Evolutionary conservation across 495 filamentous ascomycete species (phyloP), one percentile per base, ranked within the genome.

Genomic region (Penicillium herquei): DNA sequence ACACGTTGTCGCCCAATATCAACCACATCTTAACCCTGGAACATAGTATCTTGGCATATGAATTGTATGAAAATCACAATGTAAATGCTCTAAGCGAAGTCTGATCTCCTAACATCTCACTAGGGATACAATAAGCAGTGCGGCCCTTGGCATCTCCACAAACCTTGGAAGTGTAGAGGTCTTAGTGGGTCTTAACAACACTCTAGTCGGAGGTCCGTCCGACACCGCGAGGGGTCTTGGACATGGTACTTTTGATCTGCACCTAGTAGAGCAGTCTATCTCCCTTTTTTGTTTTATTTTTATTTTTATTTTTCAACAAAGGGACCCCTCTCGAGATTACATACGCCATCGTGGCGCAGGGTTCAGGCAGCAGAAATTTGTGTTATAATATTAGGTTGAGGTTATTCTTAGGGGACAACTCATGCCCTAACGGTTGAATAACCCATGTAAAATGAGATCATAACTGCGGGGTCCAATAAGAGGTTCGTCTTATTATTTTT

Each of bases 91-190:
- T 31, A 31, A 44, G 12, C 18, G 42, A 44, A 44, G 18, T 17
- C 42, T 44, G 42, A 31, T 12, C 30, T n/a, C 18, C 10, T n/a
- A 5, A 7, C 17, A 18, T 9, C 9, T 30, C 11, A 26, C 18
- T 6, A 42, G 3, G n/a, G 6, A 13, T 1, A 18, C 17, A 44
- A 44, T 44, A 44, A 44, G 42, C 42, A 44, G 42, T 21, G 9
- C 3, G 17, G 13, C 43, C 26, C 43, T 46, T 46, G 43, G 43
- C 43, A 46, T 46, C 43, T 13, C 43, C 43, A 46, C 26, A 44
- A 44, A 45, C 12, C 14, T 10, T 45, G 43, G 21, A n/a, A 26
- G 21, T 26, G 21, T 26, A 26, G 2, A 2, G 4, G 21, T 26
- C 1, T 1, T 26, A 26, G 21, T 26, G 21, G 21, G 21, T 26